A percentile compares a stretch with the other conserved stretches of the same genome.
Evolutionary conservation across 2,329 filamentous ascomycete genomes (phyloP).

Genomic region (Teratosphaeriaceae sp.): DNA sequence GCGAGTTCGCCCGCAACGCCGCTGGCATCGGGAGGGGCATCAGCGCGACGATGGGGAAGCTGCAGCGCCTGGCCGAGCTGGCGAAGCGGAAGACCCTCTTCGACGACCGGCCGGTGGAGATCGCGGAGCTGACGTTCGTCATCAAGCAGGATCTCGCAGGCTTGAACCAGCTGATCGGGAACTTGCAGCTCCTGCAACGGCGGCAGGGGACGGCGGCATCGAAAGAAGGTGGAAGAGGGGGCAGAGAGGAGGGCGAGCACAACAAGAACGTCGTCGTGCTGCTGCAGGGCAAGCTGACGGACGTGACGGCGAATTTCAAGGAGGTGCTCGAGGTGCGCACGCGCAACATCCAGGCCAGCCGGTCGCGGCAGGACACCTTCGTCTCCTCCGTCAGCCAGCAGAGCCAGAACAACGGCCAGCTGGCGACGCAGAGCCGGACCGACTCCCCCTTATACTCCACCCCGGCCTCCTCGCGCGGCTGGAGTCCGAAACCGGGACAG

Average conservation of each 20-base stretch:
- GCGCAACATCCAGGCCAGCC: constrained; percentile 94
- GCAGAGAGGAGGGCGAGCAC: constrained; percentile 55
- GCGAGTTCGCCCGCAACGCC: constrained; percentile 87
- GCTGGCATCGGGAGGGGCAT: constrained; percentile 91
- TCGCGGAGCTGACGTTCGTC: constrained; percentile 92
- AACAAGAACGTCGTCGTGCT: constrained; percentile 96
- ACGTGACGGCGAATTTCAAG: constrained; percentile 93
- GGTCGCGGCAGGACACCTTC: constrained; percentile 92
- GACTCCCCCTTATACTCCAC: constrained; percentile 69
- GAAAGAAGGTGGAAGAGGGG: constrained; percentile 26
- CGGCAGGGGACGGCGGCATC: constrained; percentile 32
- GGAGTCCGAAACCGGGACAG: constrained; percentile 41
- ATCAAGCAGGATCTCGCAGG: constrained; percentile 94
- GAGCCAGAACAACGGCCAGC: constrained; percentile 5
- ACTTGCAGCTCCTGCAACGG: constrained; percentile 69
- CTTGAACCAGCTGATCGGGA: constrained; percentile 79
- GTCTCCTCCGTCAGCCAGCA: constrained; percentile 75
- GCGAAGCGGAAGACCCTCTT: constrained; percentile 97
- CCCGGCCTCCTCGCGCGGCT: constrained; percentile 45
- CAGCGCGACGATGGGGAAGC: constrained; percentile 84
- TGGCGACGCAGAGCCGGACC: constrained; percentile 47
- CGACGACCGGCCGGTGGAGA: constrained; percentile 92
- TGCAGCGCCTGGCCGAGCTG: constrained; percentile 87
- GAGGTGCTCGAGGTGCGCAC: constrained; percentile 93
- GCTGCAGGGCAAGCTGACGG: constrained; percentile 82